Percentiles rank a stretch among this genome's conserved stretches.
Evolutionary conservation across 768 basidiomycete genomes (phyloP).

Genomic region (Scleroderma citrinum): DNA sequence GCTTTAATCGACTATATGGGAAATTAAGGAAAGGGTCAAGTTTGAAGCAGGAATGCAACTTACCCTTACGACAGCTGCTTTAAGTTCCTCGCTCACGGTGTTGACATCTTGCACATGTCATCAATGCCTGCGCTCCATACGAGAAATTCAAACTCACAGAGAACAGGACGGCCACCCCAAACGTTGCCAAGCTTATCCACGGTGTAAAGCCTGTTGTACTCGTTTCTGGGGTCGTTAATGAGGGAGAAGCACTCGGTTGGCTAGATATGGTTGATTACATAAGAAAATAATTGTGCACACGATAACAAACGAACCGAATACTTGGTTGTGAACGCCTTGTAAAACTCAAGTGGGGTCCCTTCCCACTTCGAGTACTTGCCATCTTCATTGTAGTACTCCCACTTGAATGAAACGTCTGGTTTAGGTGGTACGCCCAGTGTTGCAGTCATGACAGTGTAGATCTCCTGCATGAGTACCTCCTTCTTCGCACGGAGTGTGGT

Average conservation of each 20-base stretch:
- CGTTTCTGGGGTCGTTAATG: constrained; percentile 91
- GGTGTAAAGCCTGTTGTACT: constrained; percentile 77
- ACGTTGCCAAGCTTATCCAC: constrained; percentile 92
- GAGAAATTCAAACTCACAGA: constrained; percentile 48
- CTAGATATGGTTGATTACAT: constrained; percentile 25
- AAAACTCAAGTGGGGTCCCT: constrained; percentile 79
- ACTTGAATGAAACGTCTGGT: constrained; percentile 65
- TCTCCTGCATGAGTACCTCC: constrained; percentile 74
- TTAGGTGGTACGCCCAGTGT: constrained; percentile 82
- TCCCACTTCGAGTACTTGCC: constrained; percentile 71
- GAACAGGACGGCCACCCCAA: constrained; percentile 79
- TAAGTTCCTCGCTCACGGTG: constrained; percentile 76
- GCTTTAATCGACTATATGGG: constrained; percentile 63
- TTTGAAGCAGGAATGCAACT: constrained; percentile 6
- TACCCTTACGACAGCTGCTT: constrained; percentile 72
- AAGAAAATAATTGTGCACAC: background rate
- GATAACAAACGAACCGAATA: constrained; percentile 39
- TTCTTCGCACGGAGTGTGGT: constrained; percentile 73
- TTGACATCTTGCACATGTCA: constrained; percentile 66
- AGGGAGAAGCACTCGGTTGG: constrained; percentile 81
- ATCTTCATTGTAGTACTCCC: constrained; percentile 85
- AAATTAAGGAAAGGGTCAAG: background rate
- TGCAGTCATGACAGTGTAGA: constrained; percentile 80
- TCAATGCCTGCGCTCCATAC: background rate
- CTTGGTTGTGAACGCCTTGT: constrained; percentile 54